Base-by-base conservation (phyloP, 306 rosid species). In the Corylus heterophylla region DNA sequence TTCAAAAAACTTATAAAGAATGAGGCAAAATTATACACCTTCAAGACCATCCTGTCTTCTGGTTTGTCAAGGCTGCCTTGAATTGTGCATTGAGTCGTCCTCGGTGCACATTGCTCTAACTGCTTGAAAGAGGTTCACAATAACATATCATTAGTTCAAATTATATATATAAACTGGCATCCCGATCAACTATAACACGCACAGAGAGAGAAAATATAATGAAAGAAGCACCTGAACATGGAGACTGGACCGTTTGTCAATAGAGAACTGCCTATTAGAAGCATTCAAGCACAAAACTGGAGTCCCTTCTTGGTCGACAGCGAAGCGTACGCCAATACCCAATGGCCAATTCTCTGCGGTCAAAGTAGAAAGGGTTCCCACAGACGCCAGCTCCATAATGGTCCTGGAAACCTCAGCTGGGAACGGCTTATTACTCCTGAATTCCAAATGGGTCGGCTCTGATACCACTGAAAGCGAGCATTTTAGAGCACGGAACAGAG, bases 401-500 rank as follows among this genome's bases (percentile, higher is more conserved):
- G 97, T 94, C 81, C 97, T 83, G 8, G 97, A 94, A 67, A 89
- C 88, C 86, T 94, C 97, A n/a, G 97, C 91, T 0, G 97, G 95
- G 22, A 81, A 84, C 3, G 97, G 97, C 87, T 87, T 90, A 64
- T 37, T 80, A 82, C 49, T 74, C 82, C 75, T 79, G 72, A 80
- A 9, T 83, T 86, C 89, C 81, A 82, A 74, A 27, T 83, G 92
- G 80, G 91, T 72, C 67, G 78, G 83, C 63, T 83, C 87, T 2
- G 92, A 84, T 44, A 87, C 71, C 3, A 83, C 17, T 18, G 92
- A 85, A 80, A 89, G 85, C 4, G 92, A 86, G 83, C 95, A 94
- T 85, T 77, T 92, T 61, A 76, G 66, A 61, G 83, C 17, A 45
- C 67, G 70, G 4, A 62, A 78, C 9, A 78, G 73, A 54, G 77